Evolutionary conservation across 2,329 filamentous ascomycete species (phyloP), one percentile per base, ranked within the genome.

Genomic region (Didymella glomerata): DNA sequence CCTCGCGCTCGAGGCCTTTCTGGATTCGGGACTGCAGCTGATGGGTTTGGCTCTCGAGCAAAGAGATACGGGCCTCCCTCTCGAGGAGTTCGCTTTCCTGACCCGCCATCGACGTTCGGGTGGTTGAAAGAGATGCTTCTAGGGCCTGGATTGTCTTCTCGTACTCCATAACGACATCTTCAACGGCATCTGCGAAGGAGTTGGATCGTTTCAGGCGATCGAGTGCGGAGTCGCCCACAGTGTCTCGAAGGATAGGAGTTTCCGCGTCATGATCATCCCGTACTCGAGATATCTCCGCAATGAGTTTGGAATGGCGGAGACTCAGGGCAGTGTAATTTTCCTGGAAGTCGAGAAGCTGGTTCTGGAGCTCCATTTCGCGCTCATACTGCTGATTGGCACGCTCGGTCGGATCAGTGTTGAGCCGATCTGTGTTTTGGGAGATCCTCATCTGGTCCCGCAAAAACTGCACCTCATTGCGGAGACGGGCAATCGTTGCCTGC

Each of bases 131-230:
- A 1, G 93, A 97, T 49, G 93, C 88, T 77, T 99, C 95, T 16
- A 99, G 85, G 52, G 87, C 90, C 76, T 98, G 93, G 48, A 99
- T 99, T 0, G 96, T 99, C 83, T 96, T 98, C 77, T 99, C 96
- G 74, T 99, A 99, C 78, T 99, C 95, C 48, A 98, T 82, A 3
- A 99, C 92, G 22, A 99, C 92, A 72, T 96, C 91, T 72, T 99
- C 95, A 20, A 99, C 94, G 27, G 94, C 94, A 74, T 96, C 90
- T 1, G 94, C 93, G 74, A 99, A 98, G 0, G 92, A 96, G 75
- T 96, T 97, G 18, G 96, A 99, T 40, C 95, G 89, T 75, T 97
- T 96, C 64, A 98, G 81, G 52, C 95, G 86, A 75, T 97, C 93
- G 24, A 93, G 89, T 0, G 93, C 92, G 67, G 83, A 91, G 73